phyloP scores from a whole-genome alignment of 1,284 basidiomycete genomes.

The Fomitopsis pinicola region DNA sequence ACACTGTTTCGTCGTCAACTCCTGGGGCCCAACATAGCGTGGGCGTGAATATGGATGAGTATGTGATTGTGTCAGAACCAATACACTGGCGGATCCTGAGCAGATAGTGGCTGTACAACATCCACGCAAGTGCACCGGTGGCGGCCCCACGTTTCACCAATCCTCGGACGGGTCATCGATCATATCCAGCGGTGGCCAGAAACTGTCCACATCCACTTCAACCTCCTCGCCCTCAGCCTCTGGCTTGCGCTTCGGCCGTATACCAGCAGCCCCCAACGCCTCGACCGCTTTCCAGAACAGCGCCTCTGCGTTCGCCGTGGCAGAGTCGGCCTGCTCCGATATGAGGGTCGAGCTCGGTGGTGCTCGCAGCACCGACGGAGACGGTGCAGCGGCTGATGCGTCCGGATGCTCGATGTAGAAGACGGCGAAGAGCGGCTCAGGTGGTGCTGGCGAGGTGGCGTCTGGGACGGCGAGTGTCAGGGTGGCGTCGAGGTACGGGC shows the following conservation, averaged over 20 bases:
- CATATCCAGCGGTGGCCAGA: slow-evolving; percentile 32
- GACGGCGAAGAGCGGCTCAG: slow-evolving; percentile 45
- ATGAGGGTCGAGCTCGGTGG: slow-evolving; percentile 38
- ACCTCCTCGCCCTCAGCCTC: slow-evolving; percentile 4
- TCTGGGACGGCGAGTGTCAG: slow-evolving; percentile 32
- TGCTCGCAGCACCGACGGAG: slow-evolving; percentile 32
- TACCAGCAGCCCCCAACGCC: slow-evolving; percentile 16
- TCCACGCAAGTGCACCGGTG: too few relatives aligned
- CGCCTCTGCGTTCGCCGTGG: slow-evolving; percentile 53
- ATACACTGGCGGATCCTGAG: too few relatives aligned
- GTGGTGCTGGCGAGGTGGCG: slow-evolving; percentile 12
- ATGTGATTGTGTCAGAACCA: too few relatives aligned
- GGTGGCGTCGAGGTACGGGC: slow-evolving; percentile 57
- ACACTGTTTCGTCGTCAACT: too few relatives aligned
- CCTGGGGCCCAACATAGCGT: too few relatives aligned
- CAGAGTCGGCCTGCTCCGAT: slow-evolving; percentile 54
- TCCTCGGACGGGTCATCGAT: slow-evolving; percentile 24
- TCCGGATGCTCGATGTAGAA: slow-evolving; percentile 48
- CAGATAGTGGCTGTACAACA: too few relatives aligned
- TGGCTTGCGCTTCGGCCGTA: slow-evolving; percentile 6
- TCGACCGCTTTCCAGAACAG: slow-evolving; percentile 52
- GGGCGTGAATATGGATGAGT: too few relatives aligned
- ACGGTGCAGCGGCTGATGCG: slow-evolving; percentile 5
- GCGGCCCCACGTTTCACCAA: slow-evolving; percentile 11
- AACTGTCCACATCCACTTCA: slow-evolving; percentile 23